Conservation (phyloP, 1,284 basidiomycete genomes). For the Spongispora temasekensis region DNA sequence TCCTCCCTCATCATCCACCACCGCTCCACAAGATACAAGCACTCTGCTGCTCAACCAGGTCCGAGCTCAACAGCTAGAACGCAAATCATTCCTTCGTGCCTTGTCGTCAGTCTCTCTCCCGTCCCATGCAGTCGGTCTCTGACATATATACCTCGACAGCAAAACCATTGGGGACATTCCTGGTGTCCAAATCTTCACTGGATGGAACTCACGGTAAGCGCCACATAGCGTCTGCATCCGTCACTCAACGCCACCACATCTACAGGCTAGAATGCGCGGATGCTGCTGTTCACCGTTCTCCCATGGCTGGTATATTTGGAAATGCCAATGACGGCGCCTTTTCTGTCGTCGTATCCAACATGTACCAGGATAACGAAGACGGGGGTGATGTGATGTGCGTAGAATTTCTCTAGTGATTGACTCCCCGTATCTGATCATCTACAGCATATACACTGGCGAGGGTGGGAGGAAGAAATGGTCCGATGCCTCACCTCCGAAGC, state of each 20-base stretch:
- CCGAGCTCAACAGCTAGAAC: background rate
- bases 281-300: slow-evolving; percentile 20
- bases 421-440: slow-evolving; percentile 6
- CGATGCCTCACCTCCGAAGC: slow-evolving; percentile 14
- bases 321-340: slow-evolving; percentile 8
- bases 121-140: too few relatives aligned
- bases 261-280: slow-evolving; percentile 15
- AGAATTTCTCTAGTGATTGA: background rate
- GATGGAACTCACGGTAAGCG: slow-evolving; percentile 20
- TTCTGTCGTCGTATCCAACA: slow-evolving; percentile 24
- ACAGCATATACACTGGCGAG: slow-evolving; percentile 31
- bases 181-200: slow-evolving; percentile 16
- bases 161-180: slow-evolving; percentile 24
- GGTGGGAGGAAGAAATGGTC: slow-evolving; percentile 19
- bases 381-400: slow-evolving; percentile 30
- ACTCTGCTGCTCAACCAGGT: background rate
- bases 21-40: background rate
- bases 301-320: slow-evolving; percentile 24
- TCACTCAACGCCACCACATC: background rate
- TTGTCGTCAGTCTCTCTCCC: slow-evolving; percentile 12
- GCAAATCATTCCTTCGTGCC: background rate
- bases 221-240: background rate
- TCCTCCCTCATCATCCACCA: background rate
- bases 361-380: slow-evolving; percentile 28
- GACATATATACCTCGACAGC: slow-evolving; percentile 8